Evolutionary conservation across 768 basidiomycete genomes (phyloP).

Genomic region (Dictyophora rubrovolvata): DNA sequence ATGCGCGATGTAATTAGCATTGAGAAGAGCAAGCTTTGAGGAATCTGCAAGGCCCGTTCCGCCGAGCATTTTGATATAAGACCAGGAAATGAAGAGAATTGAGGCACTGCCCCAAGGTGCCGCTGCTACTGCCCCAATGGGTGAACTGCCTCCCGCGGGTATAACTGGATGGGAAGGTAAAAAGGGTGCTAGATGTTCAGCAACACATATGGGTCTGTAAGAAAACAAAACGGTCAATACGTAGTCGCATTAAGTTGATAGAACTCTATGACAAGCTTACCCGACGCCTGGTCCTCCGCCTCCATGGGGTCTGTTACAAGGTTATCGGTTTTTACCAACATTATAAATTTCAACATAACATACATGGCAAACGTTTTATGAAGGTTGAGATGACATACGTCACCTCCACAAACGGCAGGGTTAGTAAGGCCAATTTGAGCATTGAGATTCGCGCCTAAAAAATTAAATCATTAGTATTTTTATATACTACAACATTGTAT

Average conservation of each 20-base stretch:
- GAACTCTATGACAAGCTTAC: conserved; percentile 28
- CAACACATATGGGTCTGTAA: conserved; percentile 80
- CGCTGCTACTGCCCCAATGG: conserved; percentile 82
- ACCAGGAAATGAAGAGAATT: conserved; percentile 95
- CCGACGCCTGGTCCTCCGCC: conserved; percentile 96
- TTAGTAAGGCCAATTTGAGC: conserved; percentile 91
- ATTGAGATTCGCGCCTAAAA: conserved; percentile 76
- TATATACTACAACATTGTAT: neutral
- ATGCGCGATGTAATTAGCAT: conserved; percentile 95
- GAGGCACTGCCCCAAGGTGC: conserved; percentile 94
- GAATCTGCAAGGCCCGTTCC: conserved; percentile 80
- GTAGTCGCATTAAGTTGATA: neutral
- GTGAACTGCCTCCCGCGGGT: conserved; percentile 49
- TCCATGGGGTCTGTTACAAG: conserved; percentile 68
- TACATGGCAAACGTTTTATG: conserved; percentile 98
- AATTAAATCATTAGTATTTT: neutral
- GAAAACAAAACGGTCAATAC: neutral
- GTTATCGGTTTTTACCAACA: neutral
- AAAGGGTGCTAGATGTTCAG: conserved; percentile 89
- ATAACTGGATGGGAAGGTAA: conserved; percentile 80
- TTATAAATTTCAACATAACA: conserved; percentile 17
- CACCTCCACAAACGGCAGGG: conserved; percentile 90
- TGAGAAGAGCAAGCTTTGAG: conserved; percentile 81
- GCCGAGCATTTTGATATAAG: conserved; percentile 99
- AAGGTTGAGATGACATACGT: conserved; percentile 96